A percentile compares a stretch with the other conserved stretches of the same genome.
Conservation (phyloP, 192 early-diverging fungal genomes). For the Coemansia sp. region DNA sequence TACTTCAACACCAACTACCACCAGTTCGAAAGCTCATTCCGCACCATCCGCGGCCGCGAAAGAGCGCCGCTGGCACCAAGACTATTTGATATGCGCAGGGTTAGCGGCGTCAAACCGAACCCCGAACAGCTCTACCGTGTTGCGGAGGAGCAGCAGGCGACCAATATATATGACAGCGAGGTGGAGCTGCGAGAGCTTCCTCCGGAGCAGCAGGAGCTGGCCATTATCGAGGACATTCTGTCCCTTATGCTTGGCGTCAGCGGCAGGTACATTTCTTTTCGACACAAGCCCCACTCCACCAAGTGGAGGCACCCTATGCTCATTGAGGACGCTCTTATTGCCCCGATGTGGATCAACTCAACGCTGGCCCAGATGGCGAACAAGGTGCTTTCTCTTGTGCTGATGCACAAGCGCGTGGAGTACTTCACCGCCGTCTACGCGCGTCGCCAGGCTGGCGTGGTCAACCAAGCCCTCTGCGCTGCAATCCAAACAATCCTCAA, state of each 20-base stretch:
- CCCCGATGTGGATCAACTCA: slow-evolving; percentile 55
- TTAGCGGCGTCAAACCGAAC: not conserved
- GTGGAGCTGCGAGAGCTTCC: slow-evolving; percentile 44
- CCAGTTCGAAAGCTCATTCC: slow-evolving; percentile 50
- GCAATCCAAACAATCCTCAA: slow-evolving; percentile 74
- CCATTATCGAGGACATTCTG: slow-evolving; percentile 86
- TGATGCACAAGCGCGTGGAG: slow-evolving; percentile 72
- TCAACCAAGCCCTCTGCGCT: slow-evolving; percentile 88
- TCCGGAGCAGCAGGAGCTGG: slow-evolving; percentile 70
- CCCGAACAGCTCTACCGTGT: slow-evolving; percentile 3
- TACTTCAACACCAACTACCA: slow-evolving; percentile 47
- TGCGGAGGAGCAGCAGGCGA: slow-evolving; percentile 12
- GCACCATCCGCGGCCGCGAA: slow-evolving; percentile 39
- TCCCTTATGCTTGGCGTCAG: slow-evolving; percentile 88
- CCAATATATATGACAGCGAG: slow-evolving; percentile 29
- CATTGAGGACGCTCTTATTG: slow-evolving; percentile 48
- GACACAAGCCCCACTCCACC: slow-evolving; percentile 30
- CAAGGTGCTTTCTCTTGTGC: slow-evolving; percentile 76
- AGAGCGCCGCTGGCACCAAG: slow-evolving; percentile 41
- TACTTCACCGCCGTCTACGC: slow-evolving; percentile 77
- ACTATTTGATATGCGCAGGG: slow-evolving; percentile 35
- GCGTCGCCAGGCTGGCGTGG: slow-evolving; percentile 77
- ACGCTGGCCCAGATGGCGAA: slow-evolving; percentile 69
- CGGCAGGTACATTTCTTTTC: slow-evolving; percentile 67
- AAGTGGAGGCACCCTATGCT: slow-evolving; percentile 50